These are phyloP conservation scores for Pythium volutum DNA, from an alignment of 352 stramenopile species.

Conservation along the genomic window DNA sequence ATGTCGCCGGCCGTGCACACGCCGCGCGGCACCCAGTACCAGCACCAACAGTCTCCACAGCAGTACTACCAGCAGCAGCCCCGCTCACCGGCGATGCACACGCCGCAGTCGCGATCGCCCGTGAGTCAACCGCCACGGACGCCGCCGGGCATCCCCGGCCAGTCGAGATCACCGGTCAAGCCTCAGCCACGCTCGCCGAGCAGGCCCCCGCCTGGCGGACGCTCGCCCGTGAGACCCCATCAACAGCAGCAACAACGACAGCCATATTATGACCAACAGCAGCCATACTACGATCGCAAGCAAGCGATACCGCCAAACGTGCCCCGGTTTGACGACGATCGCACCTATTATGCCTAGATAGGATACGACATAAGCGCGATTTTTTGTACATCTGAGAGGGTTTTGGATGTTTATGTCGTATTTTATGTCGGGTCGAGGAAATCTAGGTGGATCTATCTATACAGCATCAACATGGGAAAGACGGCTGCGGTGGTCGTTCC, in stretches of 20 bases:
- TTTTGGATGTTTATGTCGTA: neutral
- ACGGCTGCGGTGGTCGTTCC: neutral
- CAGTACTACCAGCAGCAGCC: slow-evolving; percentile 9
- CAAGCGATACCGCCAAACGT: neutral
- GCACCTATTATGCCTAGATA: slow-evolving; percentile 17
- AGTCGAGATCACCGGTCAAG: slow-evolving; percentile 7
- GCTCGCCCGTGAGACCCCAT: neutral
- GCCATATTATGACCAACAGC: neutral
- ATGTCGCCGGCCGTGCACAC: slow-evolving; percentile 5
- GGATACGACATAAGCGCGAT: neutral
- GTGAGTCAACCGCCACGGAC: slow-evolving; percentile 2
- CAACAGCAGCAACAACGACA: neutral
- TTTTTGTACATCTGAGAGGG: neutral
- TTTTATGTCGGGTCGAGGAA: neutral
- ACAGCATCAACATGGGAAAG: neutral
- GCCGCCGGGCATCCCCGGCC: neutral
- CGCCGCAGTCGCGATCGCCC: neutral
- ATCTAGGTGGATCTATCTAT: slow-evolving; percentile 17
- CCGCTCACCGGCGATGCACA: slow-evolving; percentile 6
- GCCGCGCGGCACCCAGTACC: neutral
- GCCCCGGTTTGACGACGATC: slow-evolving; percentile 5
- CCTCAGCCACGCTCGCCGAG: neutral
- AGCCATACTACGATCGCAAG: neutral
- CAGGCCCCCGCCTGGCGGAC: neutral
- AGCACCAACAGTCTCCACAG: slow-evolving; percentile 4